These are phyloP conservation scores for Aspergillus ellipticus DNA, from an alignment of 495 filamentous ascomycete genomes.

Conservation along the genomic window DNA sequence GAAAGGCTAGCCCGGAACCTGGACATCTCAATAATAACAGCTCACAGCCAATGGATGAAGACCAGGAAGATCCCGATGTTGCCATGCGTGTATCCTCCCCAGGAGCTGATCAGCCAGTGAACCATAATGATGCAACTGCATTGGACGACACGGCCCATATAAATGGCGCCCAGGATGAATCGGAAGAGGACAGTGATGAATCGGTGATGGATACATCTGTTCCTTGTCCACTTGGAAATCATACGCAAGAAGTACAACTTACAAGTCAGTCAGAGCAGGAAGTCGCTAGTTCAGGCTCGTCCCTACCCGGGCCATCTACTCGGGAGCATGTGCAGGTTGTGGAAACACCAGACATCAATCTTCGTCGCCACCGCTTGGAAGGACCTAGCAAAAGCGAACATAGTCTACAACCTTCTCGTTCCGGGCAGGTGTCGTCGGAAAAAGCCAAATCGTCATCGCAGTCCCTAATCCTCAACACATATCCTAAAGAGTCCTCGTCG, in stretches of 20 bases:
- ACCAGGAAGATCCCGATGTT: not conserved
- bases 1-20: not conserved
- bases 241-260: conserved; percentile 22
- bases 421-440: conserved; percentile 21
- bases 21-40: not conserved
- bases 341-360: conserved; percentile 28
- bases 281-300: conserved; percentile 21
- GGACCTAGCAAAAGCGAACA: not conserved
- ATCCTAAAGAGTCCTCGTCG: conserved; percentile 22
- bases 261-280: conserved; percentile 27
- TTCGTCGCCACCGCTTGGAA: conserved; percentile 10
- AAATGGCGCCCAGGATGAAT: conserved; percentile 9
- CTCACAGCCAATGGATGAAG: not conserved
- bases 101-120: not conserved
- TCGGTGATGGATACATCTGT: conserved; percentile 52
- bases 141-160: not conserved
- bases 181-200: conserved; percentile 38
- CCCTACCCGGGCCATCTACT: conserved; percentile 18
- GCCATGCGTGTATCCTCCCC: not conserved
- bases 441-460: conserved; percentile 36
- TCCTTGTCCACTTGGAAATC: conserved; percentile 43
- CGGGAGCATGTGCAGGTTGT: conserved; percentile 33
- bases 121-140: not conserved
- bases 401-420: not conserved
- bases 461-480: conserved; percentile 35